phyloP scores from a whole-genome alignment of 208 protist genomes.

The Lotmaria passim region DNA sequence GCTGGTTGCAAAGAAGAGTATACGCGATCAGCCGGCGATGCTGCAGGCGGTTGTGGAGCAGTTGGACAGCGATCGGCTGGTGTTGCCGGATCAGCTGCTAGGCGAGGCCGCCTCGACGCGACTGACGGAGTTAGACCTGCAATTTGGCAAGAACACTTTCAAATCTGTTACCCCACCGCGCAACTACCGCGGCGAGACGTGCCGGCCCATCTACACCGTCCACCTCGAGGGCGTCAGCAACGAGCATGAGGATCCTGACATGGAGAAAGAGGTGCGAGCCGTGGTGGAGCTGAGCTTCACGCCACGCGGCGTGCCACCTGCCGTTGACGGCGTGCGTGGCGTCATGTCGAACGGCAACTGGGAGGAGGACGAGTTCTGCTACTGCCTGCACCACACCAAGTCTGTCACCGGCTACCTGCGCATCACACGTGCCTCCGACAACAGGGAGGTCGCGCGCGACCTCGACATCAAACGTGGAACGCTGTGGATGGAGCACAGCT shows the following conservation, averaged over 20 bases:
- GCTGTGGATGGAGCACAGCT: constrained; percentile 64
- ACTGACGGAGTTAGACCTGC: constrained; percentile 44
- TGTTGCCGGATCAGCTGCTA: constrained; percentile 52
- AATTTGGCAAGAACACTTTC: constrained; percentile 41
- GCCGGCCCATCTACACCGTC: constrained; percentile 42
- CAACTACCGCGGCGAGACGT: constrained; percentile 11
- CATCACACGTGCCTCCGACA: constrained; percentile 53
- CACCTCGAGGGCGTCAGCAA: constrained; percentile 54
- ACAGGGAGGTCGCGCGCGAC: constrained; percentile 43
- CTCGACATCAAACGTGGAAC: constrained; percentile 36
- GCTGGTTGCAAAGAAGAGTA: constrained; percentile 46
- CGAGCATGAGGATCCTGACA: constrained; percentile 45
- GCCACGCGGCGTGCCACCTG: constrained; percentile 42
- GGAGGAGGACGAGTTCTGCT: constrained; percentile 60
- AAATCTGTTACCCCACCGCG: constrained; percentile 7
- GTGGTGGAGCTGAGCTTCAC: constrained; percentile 54
- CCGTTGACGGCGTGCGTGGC: constrained; percentile 54
- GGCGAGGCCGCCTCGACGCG: constrained; percentile 24
- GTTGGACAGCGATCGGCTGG: constrained; percentile 37
- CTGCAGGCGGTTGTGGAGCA: constrained; percentile 68
- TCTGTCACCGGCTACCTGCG: constrained; percentile 40
- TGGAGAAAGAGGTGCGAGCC: constrained; percentile 44
- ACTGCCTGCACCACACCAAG: constrained; percentile 48
- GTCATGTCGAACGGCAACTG: constrained; percentile 49
- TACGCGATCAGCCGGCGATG: constrained; percentile 40